A percentile compares a stretch with the other conserved stretches of the same genome.
phyloP scores from a whole-genome alignment of 352 stramenopile genomes.

The Phytophthora agathidicida region DNA sequence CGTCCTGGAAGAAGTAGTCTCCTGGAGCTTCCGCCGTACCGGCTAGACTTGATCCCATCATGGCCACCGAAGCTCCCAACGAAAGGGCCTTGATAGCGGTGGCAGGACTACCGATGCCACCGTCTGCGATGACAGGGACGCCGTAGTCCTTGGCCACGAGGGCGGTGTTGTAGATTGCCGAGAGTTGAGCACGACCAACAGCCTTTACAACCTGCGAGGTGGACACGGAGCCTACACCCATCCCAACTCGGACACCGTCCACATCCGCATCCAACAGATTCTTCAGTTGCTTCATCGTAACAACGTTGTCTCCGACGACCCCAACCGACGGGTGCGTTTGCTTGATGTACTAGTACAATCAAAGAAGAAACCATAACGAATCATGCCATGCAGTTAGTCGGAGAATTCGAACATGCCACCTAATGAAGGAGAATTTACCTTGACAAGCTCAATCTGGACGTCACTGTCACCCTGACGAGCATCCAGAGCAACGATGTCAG shows the following conservation, averaged over 20 bases:
- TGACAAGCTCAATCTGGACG: constrained; percentile 71
- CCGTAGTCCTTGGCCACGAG: constrained; percentile 93
- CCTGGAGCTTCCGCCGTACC: constrained; percentile 97
- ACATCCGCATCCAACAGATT: constrained; percentile 97
- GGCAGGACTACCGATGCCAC: constrained; percentile 96
- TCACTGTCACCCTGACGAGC: constrained; percentile 97
- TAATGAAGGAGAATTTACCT: constrained; percentile 22
- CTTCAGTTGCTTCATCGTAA: constrained; percentile 95
- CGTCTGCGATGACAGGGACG: constrained; percentile 98
- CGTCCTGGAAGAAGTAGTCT: constrained; percentile 99
- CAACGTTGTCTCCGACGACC: constrained; percentile 98
- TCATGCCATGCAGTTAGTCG: constrained; percentile 2
- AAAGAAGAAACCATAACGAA: background rate
- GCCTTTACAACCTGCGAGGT: constrained; percentile 99
- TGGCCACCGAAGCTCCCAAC: constrained; percentile 96
- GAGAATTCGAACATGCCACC: background rate
- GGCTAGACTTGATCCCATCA: constrained; percentile 99
- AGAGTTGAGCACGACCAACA: constrained; percentile 97
- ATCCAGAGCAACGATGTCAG: constrained; percentile 98
- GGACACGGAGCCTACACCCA: constrained; percentile 99
- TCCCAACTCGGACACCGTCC: constrained; percentile 98
- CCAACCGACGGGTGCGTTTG: constrained; percentile 88
- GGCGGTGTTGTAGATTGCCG: constrained; percentile 98
- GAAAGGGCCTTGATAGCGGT: constrained; percentile 98
- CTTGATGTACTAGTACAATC: constrained; percentile 89